These are phyloP conservation scores for Telfairia occidentalis DNA, from an alignment of 331 rosid genomes.

Conservation along the genomic window DNA sequence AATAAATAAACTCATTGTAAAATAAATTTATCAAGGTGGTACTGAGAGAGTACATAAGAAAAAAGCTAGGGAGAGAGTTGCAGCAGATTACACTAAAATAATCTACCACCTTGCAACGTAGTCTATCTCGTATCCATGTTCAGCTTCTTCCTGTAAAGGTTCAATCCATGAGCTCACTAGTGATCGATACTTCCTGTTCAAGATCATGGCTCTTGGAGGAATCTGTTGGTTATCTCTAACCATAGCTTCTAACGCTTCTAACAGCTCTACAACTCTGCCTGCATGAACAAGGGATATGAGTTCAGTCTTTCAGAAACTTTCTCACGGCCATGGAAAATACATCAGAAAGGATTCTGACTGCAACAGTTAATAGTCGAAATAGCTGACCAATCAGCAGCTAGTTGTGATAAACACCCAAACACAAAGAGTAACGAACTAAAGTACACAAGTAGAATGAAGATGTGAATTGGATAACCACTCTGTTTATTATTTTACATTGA, in stretches of 20 bases:
- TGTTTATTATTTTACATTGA: neutral
- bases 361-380: neutral
- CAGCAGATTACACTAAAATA: constrained; percentile 13
- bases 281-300: constrained; percentile 11
- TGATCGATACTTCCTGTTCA: constrained; percentile 90
- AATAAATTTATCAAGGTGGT: neutral
- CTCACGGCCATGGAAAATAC: neutral
- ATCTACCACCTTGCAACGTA: constrained; percentile 67
- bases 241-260: constrained; percentile 84
- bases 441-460: neutral
- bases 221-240: constrained; percentile 59
- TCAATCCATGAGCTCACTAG: constrained; percentile 98
- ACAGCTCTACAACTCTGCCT: constrained; percentile 81
- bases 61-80: neutral
- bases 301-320: neutral
- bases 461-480: neutral
- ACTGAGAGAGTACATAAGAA: neutral
- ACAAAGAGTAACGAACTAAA: neutral
- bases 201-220: constrained; percentile 89
- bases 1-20: neutral
- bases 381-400: constrained; percentile 3
- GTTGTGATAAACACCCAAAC: neutral
- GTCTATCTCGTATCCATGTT: constrained; percentile 93
- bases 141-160: constrained; percentile 96
- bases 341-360: neutral